Percentiles rank a stretch among this genome's conserved stretches.
Evolutionary conservation across 176 grass and related monocot species (phyloP).

Genomic region (Tillandsia leiboldiana): DNA sequence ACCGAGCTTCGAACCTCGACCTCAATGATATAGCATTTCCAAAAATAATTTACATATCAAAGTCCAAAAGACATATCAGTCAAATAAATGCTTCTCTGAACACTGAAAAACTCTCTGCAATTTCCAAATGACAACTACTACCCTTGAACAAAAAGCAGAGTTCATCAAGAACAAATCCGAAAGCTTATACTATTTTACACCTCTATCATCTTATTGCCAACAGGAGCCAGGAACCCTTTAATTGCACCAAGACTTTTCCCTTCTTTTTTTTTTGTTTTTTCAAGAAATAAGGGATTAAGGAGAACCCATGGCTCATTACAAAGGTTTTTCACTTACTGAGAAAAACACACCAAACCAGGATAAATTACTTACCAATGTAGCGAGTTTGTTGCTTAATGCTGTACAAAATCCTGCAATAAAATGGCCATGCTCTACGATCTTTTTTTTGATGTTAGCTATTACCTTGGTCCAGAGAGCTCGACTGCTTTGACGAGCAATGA

Average conservation of each 20-base stretch:
- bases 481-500: slow-evolving; percentile 84
- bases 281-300: no score
- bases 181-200: no score
- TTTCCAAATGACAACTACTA: no score
- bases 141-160: not conserved
- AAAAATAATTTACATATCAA: no score
- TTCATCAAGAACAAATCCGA: no score
- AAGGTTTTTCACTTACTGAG: slow-evolving; percentile 18
- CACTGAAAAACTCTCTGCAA: slow-evolving; percentile 9
- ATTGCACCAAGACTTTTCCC: slow-evolving; percentile 7
- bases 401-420: slow-evolving; percentile 26
- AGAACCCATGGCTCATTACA: no score
- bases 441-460: slow-evolving; percentile 15
- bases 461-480: slow-evolving; percentile 90
- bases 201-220: no score
- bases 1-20: no score
- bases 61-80: no score
- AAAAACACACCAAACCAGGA: slow-evolving; percentile 23
- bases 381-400: slow-evolving; percentile 19
- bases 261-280: slow-evolving; percentile 22
- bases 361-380: not conserved
- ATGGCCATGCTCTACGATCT: slow-evolving; percentile 12
- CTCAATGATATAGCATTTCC: no score
- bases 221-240: no score
- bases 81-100: not conserved